Conservation (phyloP, 2,329 filamentous ascomycete genomes). For the Neonectria hederae region DNA sequence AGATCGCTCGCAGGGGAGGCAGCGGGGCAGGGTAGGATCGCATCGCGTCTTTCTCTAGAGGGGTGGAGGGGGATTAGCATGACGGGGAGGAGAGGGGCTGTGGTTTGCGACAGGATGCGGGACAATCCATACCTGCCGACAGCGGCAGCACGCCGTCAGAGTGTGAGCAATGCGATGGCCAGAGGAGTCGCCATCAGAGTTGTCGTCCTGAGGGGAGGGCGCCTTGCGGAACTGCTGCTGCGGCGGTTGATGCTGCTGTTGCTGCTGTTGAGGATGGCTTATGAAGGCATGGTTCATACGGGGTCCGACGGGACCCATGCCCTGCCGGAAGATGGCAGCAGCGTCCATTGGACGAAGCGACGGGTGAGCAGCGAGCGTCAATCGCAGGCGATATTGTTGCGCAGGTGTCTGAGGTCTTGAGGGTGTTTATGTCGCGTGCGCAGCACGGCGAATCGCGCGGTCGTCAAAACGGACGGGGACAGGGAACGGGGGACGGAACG, state of each 20-base stretch:
- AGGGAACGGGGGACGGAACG: not conserved
- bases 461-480: not conserved
- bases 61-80: slow-evolving; percentile 25
- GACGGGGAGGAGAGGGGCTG: not conserved
- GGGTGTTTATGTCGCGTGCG: slow-evolving; percentile 29
- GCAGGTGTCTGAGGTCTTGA: slow-evolving; percentile 24
- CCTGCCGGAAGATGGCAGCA: slow-evolving; percentile 67
- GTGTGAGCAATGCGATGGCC: slow-evolving; percentile 78
- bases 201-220: slow-evolving; percentile 50
- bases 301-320: slow-evolving; percentile 57
- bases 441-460: slow-evolving; percentile 8
- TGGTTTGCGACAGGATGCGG: slow-evolving; percentile 15
- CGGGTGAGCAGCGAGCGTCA: slow-evolving; percentile 15
- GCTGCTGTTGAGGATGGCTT: slow-evolving; percentile 38
- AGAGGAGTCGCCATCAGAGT: slow-evolving; percentile 60
- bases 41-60: slow-evolving; percentile 91
- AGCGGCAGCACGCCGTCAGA: slow-evolving; percentile 81
- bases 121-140: slow-evolving; percentile 71
- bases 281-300: slow-evolving; percentile 48
- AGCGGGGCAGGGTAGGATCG: slow-evolving; percentile 90
- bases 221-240: slow-evolving; percentile 43
- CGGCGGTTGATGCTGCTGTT: slow-evolving; percentile 38
- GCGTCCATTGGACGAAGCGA: slow-evolving; percentile 61
- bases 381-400: slow-evolving; percentile 13
- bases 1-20: slow-evolving; percentile 90